Evolutionary conservation across 805 yeast genomes (phyloP).

Genomic region (Candida coquimbonensis): DNA sequence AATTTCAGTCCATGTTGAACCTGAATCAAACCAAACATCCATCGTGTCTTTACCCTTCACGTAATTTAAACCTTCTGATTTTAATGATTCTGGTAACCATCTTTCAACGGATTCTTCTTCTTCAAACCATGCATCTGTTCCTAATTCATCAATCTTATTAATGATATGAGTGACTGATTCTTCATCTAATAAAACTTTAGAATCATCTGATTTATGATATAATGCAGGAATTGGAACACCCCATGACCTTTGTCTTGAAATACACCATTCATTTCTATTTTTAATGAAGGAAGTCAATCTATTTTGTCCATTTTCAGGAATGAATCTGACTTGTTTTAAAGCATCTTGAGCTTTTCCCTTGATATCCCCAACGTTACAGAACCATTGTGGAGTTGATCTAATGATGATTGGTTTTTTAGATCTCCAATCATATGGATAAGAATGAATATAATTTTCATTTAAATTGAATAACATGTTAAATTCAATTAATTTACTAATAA

Average conservation of each 20-base stretch:
- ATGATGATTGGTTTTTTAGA: conserved; percentile 92
- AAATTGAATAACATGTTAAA: conserved; percentile 41
- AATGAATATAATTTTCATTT: conserved; percentile 55
- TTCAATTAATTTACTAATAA: conserved; percentile 37
- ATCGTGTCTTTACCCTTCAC: conserved; percentile 80
- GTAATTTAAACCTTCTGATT: conserved; percentile 36
- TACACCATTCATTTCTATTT: conserved; percentile 93
- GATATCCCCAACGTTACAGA: conserved; percentile 74
- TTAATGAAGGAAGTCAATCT: conserved; percentile 67
- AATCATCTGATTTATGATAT: conserved; percentile 46
- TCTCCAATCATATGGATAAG: conserved; percentile 97
- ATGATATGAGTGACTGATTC: conserved; percentile 54
- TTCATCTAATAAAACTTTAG: conserved; percentile 55
- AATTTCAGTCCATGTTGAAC: conserved; percentile 79
- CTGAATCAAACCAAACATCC: conserved; percentile 99
- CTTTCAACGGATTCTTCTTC: conserved; percentile 41
- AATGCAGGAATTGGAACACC: conserved; percentile 96
- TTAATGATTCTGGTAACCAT: conserved; percentile 66
- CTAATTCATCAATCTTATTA: conserved; percentile 44
- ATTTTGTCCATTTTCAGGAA: conserved; percentile 65
- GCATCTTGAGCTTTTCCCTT: conserved; percentile 57
- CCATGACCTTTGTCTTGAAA: conserved; percentile 94
- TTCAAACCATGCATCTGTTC: conserved; percentile 79
- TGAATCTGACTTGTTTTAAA: conserved; percentile 56
- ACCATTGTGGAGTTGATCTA: conserved; percentile 96